Conservation (phyloP, 2,329 filamentous ascomycete species). For the Leptoxyphium fumago region DNA sequence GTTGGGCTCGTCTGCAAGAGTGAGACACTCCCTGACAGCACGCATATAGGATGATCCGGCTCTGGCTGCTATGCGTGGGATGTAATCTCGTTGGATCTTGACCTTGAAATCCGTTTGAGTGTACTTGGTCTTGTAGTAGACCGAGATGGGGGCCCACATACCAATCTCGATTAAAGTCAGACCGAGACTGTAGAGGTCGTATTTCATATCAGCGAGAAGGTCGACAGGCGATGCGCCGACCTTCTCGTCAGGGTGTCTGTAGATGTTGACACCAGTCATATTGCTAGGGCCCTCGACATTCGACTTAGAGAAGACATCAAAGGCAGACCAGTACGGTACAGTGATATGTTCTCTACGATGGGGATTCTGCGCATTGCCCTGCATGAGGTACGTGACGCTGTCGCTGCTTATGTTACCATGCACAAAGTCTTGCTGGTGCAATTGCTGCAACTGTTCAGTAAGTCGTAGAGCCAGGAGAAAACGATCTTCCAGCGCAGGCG, state of each 20-base stretch:
- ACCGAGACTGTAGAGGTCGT: slow-evolving; percentile 59
- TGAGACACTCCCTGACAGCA: slow-evolving; percentile 57
- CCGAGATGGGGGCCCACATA: slow-evolving; percentile 54
- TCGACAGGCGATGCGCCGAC: slow-evolving; percentile 23
- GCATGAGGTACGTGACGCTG: slow-evolving; percentile 51
- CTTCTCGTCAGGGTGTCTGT: slow-evolving; percentile 47
- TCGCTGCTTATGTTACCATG: slow-evolving; percentile 56
- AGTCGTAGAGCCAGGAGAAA: slow-evolving; percentile 62
- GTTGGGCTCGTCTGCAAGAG: slow-evolving; percentile 42
- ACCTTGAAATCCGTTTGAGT: slow-evolving; percentile 47
- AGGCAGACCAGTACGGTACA: slow-evolving; percentile 55
- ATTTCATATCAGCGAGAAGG: slow-evolving; percentile 33
- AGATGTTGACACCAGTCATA: slow-evolving; percentile 38
- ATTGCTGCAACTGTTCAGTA: slow-evolving; percentile 55
- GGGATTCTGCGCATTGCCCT: slow-evolving; percentile 32
- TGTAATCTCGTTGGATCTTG: slow-evolving; percentile 47
- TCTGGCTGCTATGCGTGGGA: slow-evolving; percentile 49
- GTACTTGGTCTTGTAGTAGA: slow-evolving; percentile 44
- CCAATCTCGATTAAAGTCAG: slow-evolving; percentile 62
- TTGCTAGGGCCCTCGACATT: slow-evolving; percentile 32
- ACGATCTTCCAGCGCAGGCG: slow-evolving; percentile 59
- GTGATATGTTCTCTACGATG: slow-evolving; percentile 39
- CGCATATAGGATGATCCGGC: slow-evolving; percentile 65
- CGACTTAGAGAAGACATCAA: slow-evolving; percentile 54
- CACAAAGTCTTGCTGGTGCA: slow-evolving; percentile 53